Evolutionary conservation across 2,329 filamentous ascomycete species (phyloP).

Genomic region (Corinectria fuckeliana): DNA sequence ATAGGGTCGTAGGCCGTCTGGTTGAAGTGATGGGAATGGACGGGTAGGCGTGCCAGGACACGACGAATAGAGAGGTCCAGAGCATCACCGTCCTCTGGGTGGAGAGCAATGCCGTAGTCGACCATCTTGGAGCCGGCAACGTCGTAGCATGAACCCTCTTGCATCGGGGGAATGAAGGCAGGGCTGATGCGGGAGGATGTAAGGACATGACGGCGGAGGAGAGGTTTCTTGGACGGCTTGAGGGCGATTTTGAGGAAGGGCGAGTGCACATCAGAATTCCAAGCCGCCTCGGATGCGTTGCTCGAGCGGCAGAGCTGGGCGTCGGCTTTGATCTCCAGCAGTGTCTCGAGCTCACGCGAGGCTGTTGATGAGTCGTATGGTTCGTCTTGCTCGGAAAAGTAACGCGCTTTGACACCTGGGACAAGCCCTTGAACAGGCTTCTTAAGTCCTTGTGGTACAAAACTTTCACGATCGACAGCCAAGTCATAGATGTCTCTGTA

Average conservation of each 20-base stretch:
- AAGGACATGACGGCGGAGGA: neutral
- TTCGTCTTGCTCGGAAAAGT: neutral
- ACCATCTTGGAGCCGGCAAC: conserved; percentile 10
- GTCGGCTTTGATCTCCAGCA: neutral
- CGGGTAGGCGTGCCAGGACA: neutral
- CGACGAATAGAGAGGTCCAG: neutral
- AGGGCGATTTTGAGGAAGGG: conserved; percentile 9
- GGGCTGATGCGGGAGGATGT: conserved; percentile 4
- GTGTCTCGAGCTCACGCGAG: neutral
- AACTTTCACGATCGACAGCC: neutral
- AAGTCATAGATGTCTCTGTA: conserved; percentile 8
- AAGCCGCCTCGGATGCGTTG: conserved; percentile 4
- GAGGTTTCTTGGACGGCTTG: neutral
- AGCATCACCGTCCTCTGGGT: neutral
- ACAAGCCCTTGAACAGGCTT: neutral
- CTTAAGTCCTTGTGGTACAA: neutral
- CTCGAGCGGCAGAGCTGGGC: neutral
- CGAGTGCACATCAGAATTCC: conserved; percentile 7
- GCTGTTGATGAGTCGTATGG: neutral
- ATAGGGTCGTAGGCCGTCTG: conserved; percentile 8
- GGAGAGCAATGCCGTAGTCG: conserved; percentile 4
- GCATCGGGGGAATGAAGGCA: conserved; percentile 3
- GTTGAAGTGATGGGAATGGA: neutral
- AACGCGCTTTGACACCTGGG: neutral
- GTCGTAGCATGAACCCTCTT: conserved; percentile 7